These are phyloP conservation scores for Hericium erinaceus DNA, from an alignment of 768 basidiomycete genomes.

Conservation along the genomic window DNA sequence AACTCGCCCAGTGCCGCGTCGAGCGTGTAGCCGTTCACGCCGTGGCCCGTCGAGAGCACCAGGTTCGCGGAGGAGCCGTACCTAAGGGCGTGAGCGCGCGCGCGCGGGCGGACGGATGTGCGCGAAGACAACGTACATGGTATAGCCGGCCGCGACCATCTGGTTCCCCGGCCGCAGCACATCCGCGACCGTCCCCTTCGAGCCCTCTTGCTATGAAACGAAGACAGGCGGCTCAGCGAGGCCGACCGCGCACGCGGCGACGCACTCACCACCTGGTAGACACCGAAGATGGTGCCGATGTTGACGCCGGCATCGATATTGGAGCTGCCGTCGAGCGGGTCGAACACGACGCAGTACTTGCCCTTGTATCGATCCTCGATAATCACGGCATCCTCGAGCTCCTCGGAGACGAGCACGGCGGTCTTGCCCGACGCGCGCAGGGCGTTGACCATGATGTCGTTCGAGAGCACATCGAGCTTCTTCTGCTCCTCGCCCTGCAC, in stretches of 20 bases:
- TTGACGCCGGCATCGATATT: constrained; percentile 99
- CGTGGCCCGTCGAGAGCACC: constrained; percentile 88
- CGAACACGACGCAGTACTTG: constrained; percentile 96
- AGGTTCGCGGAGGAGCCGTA: constrained; percentile 95
- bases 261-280: constrained; percentile 77
- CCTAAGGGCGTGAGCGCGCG: constrained; percentile 26
- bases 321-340: constrained; percentile 92
- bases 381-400: constrained; percentile 86
- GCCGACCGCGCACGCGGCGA: not conserved
- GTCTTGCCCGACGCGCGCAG: constrained; percentile 94
- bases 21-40: constrained; percentile 97
- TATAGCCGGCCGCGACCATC: constrained; percentile 98
- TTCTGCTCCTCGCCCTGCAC: constrained; percentile 99
- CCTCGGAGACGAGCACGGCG: constrained; percentile 94
- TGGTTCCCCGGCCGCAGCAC: constrained; percentile 89
- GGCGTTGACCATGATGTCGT: constrained; percentile 99
- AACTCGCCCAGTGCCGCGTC: constrained; percentile 95
- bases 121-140: constrained; percentile 49
- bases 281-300: constrained; percentile 95
- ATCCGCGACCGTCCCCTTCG: constrained; percentile 72
- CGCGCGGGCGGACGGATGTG: not conserved
- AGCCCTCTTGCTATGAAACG: constrained; percentile 48
- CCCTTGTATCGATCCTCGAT: constrained; percentile 76
- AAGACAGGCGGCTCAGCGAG: constrained; percentile 2
- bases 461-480: constrained; percentile 94